Evolutionary conservation across 768 basidiomycete species (phyloP), one percentile per base, ranked within the genome.

Genomic region (Trametes punicea): DNA sequence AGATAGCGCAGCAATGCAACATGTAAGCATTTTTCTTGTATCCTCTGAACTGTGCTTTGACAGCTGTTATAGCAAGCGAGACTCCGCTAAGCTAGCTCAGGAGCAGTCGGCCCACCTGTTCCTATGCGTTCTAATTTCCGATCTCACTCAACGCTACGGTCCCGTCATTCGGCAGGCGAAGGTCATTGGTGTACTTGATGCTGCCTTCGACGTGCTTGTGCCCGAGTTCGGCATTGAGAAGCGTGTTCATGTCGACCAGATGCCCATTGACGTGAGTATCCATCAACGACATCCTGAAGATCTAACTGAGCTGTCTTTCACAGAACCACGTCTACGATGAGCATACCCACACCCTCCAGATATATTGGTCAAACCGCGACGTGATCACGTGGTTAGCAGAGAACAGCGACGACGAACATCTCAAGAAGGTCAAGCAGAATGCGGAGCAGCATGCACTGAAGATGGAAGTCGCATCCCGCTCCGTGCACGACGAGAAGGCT

Each of bases 201-300:
- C 93, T 48, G 97, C 97, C 1, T 98, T 98, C 65, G 97, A 99
- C 67, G 96, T 99, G 26, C 75, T 96, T 29, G 85, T 98, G 11
- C 90, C 93, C 38, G 97, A 98, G 70, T 98, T 98, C 68, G 93
- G 96, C 29, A 98, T 99, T 63, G 97, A 99, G 76, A 99, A 99
- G 77, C 83, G 97, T 33, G 95, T 98, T 2, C 97, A 98, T 65
- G 92, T 95, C 38, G 97, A 98, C 69, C 94, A 98, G 73, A 97
- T 99, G 92, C 96, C 97, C 23, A 92, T 97, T 56, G 93, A 97
- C 62, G 93, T 94, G 67, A 73, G 87, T 72, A 8, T 42, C 11
- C 29, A 30, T 40, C 5, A 44, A 20, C 13, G 3, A 8, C 36
- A 29, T 23, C 27, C 46, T 21, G 46, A 33, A 20, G 16, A 20